phyloP scores from a whole-genome alignment of 768 basidiomycete species.

The Boletus bicolor region DNA sequence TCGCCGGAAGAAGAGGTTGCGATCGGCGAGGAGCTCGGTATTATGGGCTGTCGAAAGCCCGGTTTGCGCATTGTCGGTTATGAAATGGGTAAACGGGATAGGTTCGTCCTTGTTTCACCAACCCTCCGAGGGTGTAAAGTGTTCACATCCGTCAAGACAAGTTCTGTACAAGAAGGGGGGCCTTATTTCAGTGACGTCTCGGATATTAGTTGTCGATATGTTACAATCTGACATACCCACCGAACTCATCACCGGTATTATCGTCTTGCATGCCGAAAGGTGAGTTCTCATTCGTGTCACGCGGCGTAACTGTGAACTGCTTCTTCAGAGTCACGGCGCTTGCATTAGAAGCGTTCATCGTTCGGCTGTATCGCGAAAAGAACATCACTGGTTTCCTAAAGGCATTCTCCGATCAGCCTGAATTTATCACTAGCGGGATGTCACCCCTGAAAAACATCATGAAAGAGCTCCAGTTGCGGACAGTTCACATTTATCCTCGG shows the following conservation, averaged over 20 bases:
- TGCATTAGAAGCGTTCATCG: conserved; percentile 88
- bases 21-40: conserved; percentile 88
- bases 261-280: conserved; percentile 91
- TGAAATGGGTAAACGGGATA: conserved; percentile 74
- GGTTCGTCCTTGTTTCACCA: conserved; percentile 46
- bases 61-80: conserved; percentile 80
- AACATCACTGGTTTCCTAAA: conserved; percentile 92
- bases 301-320: not conserved
- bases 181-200: conserved; percentile 86
- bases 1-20: conserved; percentile 84
- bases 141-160: conserved; percentile 48
- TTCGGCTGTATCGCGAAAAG: conserved; percentile 84
- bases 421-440: conserved; percentile 88
- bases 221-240: conserved; percentile 81
- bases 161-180: conserved; percentile 86
- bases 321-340: conserved; percentile 73
- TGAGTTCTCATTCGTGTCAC: conserved; percentile 30
- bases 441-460: conserved; percentile 90
- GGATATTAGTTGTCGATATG: conserved; percentile 95
- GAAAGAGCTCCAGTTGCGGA: conserved; percentile 86
- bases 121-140: not conserved
- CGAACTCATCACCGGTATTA: conserved; percentile 81
- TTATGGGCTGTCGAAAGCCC: conserved; percentile 87
- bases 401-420: conserved; percentile 96
- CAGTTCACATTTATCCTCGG: conserved; percentile 93